phyloP scores from a whole-genome alignment of 2,329 filamentous ascomycete genomes.

The Diaporthe sp. region DNA sequence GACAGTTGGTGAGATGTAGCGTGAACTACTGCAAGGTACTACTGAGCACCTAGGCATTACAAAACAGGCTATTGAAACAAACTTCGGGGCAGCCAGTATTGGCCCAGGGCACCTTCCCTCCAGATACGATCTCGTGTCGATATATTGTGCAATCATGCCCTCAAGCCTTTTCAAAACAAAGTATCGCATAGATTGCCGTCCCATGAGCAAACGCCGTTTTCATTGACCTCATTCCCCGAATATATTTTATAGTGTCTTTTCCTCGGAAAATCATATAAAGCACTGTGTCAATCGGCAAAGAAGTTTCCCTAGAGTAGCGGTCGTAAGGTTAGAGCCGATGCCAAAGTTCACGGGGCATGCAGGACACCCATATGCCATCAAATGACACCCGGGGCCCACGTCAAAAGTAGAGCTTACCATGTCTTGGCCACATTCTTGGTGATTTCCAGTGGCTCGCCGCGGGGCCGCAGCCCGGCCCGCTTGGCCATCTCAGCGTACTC shows the following conservation, averaged over 20 bases:
- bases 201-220: neutral
- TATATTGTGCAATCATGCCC: neutral
- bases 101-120: neutral
- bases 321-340: neutral
- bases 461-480: neutral
- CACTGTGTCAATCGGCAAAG: neutral
- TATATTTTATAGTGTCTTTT: neutral
- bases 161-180: neutral
- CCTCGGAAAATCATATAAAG: neutral
- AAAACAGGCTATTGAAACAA: neutral
- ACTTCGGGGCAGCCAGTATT: neutral
- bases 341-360: neutral
- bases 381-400: neutral
- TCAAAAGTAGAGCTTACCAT: neutral
- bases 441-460: neutral
- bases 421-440: neutral
- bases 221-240: neutral
- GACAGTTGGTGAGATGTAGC: neutral
- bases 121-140: neutral
- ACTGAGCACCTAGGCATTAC: neutral
- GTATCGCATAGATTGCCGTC: neutral
- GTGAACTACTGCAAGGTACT: neutral
- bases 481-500: neutral
- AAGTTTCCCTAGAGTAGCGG: neutral
- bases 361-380: neutral